phyloP scores from a whole-genome alignment of 805 yeast species.

The Cyberlindnera suaveolens region DNA sequence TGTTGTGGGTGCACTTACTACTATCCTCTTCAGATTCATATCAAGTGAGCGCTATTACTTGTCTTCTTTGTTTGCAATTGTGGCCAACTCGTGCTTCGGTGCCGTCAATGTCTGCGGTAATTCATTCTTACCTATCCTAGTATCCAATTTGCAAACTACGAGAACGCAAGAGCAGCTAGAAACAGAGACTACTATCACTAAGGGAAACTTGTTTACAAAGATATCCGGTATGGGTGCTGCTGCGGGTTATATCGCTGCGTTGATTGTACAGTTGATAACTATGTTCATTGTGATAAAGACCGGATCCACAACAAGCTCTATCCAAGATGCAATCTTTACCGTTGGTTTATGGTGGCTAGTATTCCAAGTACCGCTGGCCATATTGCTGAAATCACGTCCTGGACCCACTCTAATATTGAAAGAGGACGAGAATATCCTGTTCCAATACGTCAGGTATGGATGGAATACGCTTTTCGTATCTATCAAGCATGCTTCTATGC shows the following conservation, averaged over 20 bases:
- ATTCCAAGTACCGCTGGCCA: conserved; percentile 57
- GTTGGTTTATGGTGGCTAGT: conserved; percentile 77
- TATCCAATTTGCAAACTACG: conserved; percentile 27
- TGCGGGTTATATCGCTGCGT: conserved; percentile 62
- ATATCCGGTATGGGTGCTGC: conserved; percentile 70
- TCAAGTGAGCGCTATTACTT: conserved; percentile 37
- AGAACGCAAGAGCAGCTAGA: conserved; percentile 18
- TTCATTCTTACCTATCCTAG: conserved; percentile 60
- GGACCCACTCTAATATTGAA: conserved; percentile 29
- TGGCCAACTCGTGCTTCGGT: conserved; percentile 68
- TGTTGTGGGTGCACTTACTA: conserved; percentile 47
- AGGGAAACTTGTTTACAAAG: conserved; percentile 38
- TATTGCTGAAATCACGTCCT: conserved; percentile 40
- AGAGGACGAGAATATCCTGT: conserved; percentile 8
- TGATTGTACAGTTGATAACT: conserved; percentile 57
- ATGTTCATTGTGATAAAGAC: conserved; percentile 40
- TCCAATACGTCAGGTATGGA: conserved; percentile 45
- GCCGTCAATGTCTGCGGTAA: conserved; percentile 78
- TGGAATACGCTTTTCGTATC: conserved; percentile 55
- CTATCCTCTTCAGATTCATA: conserved; percentile 39
- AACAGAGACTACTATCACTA: neutral
- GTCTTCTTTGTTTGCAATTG: conserved; percentile 50
- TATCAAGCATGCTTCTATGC: conserved; percentile 49
- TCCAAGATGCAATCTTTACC: conserved; percentile 52
- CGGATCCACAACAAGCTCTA: conserved; percentile 34